Base-by-base conservation (phyloP, 2,329 filamentous ascomycete genomes). In the Thermothelomyces thermophilus region DNA sequence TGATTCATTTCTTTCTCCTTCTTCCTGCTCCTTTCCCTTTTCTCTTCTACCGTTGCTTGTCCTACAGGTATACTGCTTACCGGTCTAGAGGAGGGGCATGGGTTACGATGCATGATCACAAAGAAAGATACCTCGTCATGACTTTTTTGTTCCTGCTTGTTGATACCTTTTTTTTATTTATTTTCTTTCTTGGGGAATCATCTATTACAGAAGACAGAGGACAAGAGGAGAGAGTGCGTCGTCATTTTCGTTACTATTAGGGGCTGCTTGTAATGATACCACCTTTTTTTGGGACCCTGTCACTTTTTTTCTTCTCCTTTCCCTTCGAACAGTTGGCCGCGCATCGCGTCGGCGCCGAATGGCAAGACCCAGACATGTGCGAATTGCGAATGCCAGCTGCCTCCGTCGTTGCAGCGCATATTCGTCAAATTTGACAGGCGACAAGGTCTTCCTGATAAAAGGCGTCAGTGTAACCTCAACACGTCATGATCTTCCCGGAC, bases 91-190 rank as follows among this genome's bases (percentile, higher is more conserved):
- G 35, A 17, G n/a, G 14, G 9, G 33, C 28, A 34, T 35, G 43
- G 22, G 17, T 40, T 50, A 50, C 16, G 48, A 50, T 24, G 36
- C 41, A 50, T 50, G 41, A 45, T 24, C 14, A 41, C 41, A 34
- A 34, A 17, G 40, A 34, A 34, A 17, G 40, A 50, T 44, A 44
- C 41, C 47, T 50, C 19, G 16, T 22, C 34, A 43, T 17, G 30
- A 43, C 33, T 43, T 43, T 43, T 37, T 41, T 34, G n/a, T n/a
- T n/a, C n/a, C n/a, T n/a, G n/a, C n/a, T 36, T 41, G 17, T 36
- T 30, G 46, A 42, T 48, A 42, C 30, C 39, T 36, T n/a, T 39
- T 26, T 26, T 26, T 11, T 22, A 16, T 4, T 16, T 8, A 20
- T 36, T 48, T 10, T 48, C 14, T 34, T 43, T 13, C 13, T 34